Evolutionary conservation across 306 rosid species (phyloP), one percentile per base, ranked within the genome.

Genomic region (Astragalus glycyphyllos): DNA sequence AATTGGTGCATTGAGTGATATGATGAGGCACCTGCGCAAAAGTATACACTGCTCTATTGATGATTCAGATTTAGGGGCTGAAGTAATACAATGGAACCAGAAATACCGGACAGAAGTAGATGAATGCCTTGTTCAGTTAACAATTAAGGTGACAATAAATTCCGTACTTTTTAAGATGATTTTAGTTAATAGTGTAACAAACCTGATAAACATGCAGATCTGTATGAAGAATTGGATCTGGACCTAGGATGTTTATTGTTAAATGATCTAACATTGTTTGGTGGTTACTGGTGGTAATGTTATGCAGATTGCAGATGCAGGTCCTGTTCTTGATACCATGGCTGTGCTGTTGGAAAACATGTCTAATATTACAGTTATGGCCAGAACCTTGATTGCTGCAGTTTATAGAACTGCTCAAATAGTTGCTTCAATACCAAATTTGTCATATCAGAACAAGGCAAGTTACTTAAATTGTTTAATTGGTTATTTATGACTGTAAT

Each of bases 391-490:
- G 73, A 79, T 94, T 72, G 80, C 88, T 80, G 87, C 89, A 66
- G 88, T 87, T 79, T 89, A 87, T 71, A 87, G 97, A 59, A 79
- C 95, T 56, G 88, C 95, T 84, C 97, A 94, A 86, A 90, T 94
- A 74, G 98, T 88, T 61, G 98, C 98, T 32, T 86, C 92, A 54
- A 79, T 94, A 68, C 99, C 97, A 51, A 94, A 86, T 76, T 56
- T 89, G 71, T 80, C 88, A 66, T 94, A 91, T 81, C 96, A 91
- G 80, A 94, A 87, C 83, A 91, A 94, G 99, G 99, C 89, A 84
- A 87, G 92, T 83, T 62, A 34, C 31, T 31, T 72, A 57, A 65
- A 53, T 38, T 70, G 44, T 71, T 55, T 48, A 74, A 44, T 84
- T 63, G 65, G 40, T 67, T 20, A 63, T 34, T 67, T 20, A 63